Conservation (phyloP, 164 flowering plant genomes). For the Taxillus chinensis region DNA sequence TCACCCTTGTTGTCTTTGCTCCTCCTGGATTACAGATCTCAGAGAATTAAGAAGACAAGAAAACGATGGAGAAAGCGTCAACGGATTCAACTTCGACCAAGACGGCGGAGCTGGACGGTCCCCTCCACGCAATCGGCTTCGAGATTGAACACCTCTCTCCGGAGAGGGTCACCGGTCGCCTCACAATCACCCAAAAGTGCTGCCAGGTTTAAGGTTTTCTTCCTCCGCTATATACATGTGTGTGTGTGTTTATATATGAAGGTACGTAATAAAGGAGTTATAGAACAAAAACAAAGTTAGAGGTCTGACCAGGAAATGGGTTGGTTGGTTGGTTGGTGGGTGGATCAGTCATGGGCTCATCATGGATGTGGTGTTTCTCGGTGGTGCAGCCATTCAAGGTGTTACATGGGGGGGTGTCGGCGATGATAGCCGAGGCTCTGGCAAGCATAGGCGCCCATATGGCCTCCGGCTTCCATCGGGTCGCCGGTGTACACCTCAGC, state of each 20-base stretch:
- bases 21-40: no score
- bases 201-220: slow-evolving; percentile 38
- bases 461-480: slow-evolving; percentile 64
- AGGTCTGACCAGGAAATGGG: no score
- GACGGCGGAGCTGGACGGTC: slow-evolving; percentile 40
- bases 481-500: slow-evolving; percentile 81
- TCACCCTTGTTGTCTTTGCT: no score
- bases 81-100: not conserved
- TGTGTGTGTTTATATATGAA: not conserved
- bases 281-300: no score
- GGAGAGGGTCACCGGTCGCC: slow-evolving; percentile 40
- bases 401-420: slow-evolving; percentile 88
- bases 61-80: not conserved
- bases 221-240: not conserved
- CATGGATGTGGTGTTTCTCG: no score
- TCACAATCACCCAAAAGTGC: slow-evolving; percentile 39
- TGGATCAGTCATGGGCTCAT: no score
- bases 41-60: not conserved
- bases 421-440: slow-evolving; percentile 66
- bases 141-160: slow-evolving; percentile 43
- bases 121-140: slow-evolving; percentile 55
- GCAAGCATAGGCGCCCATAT: slow-evolving; percentile 89
- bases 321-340: no score
- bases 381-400: slow-evolving; percentile 65
- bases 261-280: no score